Evolutionary conservation across 495 filamentous ascomycete species (phyloP), one percentile per base, ranked within the genome.

Genomic region (Aspergillus homomorphus): DNA sequence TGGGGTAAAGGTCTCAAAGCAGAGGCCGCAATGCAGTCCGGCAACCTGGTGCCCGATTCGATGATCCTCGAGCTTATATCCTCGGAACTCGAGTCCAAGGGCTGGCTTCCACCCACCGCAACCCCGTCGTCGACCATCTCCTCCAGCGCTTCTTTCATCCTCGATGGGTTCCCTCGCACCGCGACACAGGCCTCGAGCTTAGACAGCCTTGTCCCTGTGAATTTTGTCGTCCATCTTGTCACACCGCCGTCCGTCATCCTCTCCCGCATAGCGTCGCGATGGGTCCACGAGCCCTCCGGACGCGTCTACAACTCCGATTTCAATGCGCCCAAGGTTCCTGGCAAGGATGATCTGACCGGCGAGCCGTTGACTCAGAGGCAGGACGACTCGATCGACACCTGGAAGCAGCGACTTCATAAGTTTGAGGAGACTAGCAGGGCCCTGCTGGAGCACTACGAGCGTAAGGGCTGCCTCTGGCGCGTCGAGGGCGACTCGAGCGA

Each of bases 141-240:
- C 58, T 86, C 94, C 0, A 75, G 83, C 14, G 89, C 92, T 20
- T 96, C 90, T 16, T 98, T 98, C 71, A 85, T 98, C 60, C 87
- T 98, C 49, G 94, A 98, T 69, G 94, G 94, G 20, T 98, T 98
- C 73, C 94, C 94, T 4, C 89, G 94, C 59, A 98, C 91, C 18
- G 86, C 88, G 2, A 57, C 76, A 1, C 94, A 98, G 74, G 94
- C 94, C 14, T 63, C 75, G 45, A 85, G 84, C 43, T 75, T 98
- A 22, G 92, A 94, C 66, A 73, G 75, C 8, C 78, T 96, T 14
- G 84, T 98, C 33, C 89, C 91, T 3, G 91, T 98, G 62, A 98
- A 98, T 74, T 83, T 96, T 59, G 94, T 90, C 61, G 86, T 96
- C 51, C 76, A 78, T 30, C 66, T 79, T 44, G 56, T 77, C 51